phyloP scores from a whole-genome alignment of 139 green algal genomes.

The Chlorella sp. region DNA sequence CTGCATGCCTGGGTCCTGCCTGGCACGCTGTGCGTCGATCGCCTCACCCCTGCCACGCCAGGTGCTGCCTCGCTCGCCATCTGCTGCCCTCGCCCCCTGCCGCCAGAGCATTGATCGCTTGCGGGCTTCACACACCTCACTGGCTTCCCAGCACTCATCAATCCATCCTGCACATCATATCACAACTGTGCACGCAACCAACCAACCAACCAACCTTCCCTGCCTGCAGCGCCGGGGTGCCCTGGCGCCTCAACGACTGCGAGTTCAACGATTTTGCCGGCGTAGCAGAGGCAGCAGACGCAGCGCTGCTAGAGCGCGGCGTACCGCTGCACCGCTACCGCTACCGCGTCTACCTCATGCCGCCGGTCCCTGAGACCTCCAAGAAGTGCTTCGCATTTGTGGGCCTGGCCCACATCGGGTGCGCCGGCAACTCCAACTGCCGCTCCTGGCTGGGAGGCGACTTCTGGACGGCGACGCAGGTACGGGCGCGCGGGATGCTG shows the following conservation, averaged over 20 bases:
- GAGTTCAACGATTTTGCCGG: no score
- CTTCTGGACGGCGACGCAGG: background rate
- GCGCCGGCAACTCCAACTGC: slow-evolving; percentile 4
- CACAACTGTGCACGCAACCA: no score
- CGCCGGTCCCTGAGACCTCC: slow-evolving; percentile 12
- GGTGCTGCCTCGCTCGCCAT: no score
- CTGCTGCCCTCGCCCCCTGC: no score
- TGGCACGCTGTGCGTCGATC: no score
- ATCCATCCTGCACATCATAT: no score
- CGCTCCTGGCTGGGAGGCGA: slow-evolving; percentile 35
- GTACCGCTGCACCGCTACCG: background rate
- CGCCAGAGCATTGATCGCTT: no score
- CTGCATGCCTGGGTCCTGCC: no score
- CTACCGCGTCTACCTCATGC: slow-evolving; percentile 28
- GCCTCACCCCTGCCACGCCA: no score
- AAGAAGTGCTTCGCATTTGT: background rate
- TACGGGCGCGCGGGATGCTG: no score
- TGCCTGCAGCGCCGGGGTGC: slow-evolving; percentile 8
- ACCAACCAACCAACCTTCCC: no score
- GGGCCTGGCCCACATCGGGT: slow-evolving; percentile 41
- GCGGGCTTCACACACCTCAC: no score
- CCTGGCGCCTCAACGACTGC: background rate
- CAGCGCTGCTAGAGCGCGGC: slow-evolving; percentile 15
- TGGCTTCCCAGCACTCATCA: background rate
- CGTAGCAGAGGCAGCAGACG: slow-evolving; percentile 8